Percentiles rank a stretch among this genome's conserved stretches.
Evolutionary conservation across 805 yeast species (phyloP).

Genomic region (Metschnikowia kunwiensis): DNA sequence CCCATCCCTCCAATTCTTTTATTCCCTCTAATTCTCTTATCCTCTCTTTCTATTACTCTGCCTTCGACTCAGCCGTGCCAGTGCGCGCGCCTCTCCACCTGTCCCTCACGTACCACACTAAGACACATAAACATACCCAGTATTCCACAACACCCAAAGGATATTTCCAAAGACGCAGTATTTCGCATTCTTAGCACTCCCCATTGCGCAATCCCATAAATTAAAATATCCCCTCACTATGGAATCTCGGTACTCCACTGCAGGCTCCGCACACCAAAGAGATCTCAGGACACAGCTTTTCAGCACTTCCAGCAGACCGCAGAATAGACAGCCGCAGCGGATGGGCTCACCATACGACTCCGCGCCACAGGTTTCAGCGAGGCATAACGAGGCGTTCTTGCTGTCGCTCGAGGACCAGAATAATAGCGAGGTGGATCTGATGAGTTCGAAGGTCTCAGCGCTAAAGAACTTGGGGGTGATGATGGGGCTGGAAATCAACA

Average conservation of each 20-base stretch:
- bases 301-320: slow-evolving; percentile 19
- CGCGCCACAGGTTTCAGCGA: slow-evolving; percentile 27
- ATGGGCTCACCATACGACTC: slow-evolving; percentile 40
- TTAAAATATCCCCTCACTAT: no score
- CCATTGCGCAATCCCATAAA: no score
- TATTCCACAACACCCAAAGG: no score
- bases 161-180: no score
- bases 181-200: no score
- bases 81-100: no score
- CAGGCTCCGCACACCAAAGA: slow-evolving; percentile 36
- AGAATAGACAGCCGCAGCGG: slow-evolving; percentile 24
- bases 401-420: slow-evolving; percentile 44
- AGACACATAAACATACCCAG: no score
- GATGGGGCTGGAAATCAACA: slow-evolving; percentile 45
- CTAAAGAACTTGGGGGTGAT: slow-evolving; percentile 39
- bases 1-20: no score
- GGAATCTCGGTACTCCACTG: slow-evolving; percentile 20
- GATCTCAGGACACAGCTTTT: slow-evolving; percentile 43
- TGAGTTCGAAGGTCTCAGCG: slow-evolving; percentile 41
- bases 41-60: no score
- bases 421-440: slow-evolving; percentile 39
- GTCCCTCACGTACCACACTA: no score
- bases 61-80: no score
- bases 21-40: no score
- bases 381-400: slow-evolving; percentile 41